Evolutionary conservation across 2,329 filamentous ascomycete species (phyloP), one percentile per base, ranked within the genome.

Genomic region (Microdochium trichocladiopsis): DNA sequence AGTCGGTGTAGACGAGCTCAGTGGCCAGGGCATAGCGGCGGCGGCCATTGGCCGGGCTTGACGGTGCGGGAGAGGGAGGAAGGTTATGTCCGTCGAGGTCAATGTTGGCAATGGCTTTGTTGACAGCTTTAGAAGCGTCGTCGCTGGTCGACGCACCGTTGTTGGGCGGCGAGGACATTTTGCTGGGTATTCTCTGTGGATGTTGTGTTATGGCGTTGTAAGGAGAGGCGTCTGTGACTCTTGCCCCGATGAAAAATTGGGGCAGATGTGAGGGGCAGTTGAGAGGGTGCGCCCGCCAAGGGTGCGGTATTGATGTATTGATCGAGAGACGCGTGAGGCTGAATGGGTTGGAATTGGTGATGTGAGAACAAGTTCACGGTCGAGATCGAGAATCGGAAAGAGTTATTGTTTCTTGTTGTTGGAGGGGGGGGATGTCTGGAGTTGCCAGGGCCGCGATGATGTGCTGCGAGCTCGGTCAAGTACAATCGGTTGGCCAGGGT

Each of bases 1-100:
- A 85, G 63, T 99, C 94, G 50, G 93, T 97, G 70, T 93, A 97
- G 55, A 99, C 94, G 57, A 99, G 77, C 73, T 99, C 94, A 4
- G 94, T 99, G 53, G 93, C 93, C 55, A 99, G 82, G 47, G 92
- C 91, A 72, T 97, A 99, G 60, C 90, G 89, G 47, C 78, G 74
- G 59, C 87, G 84, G 57, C 90, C 91, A 66, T 86, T 88, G 66
- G 86, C 82, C 23, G 94, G 94, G 65, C 87, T 96, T 16, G 93
- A 97, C 2, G 93, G 91, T 23, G 94, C 90, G 2, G 94, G 94
- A 8, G 94, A 96, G 1, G 92, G 92, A 50, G 92, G 92, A 50
- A 96, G 77, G 63, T 92, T 77, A 71, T 95, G 88, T 43, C 90
- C 90, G 63, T 93, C 87, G 54, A 91, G 76, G 67, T 95, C 90